Evolutionary conservation across 1,284 basidiomycete genomes (phyloP).

Genomic region (Microbotryum intermedium): DNA sequence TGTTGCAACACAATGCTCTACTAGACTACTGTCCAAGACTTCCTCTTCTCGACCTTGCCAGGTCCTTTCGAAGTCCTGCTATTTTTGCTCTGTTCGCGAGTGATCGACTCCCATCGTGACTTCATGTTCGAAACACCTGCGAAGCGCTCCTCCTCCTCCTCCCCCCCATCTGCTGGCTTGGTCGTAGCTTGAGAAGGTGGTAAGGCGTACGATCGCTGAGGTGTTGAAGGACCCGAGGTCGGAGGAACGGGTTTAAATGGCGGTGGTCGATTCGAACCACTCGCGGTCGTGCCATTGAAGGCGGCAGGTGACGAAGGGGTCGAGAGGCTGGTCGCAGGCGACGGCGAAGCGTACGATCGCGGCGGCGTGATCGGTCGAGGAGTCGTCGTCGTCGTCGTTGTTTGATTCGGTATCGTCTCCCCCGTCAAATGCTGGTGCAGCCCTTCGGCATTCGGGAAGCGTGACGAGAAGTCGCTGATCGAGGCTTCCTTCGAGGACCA

Average conservation of each 20-base stretch:
- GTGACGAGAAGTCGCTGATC: neutral
- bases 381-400: neutral
- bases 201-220: neutral
- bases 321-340: neutral
- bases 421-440: neutral
- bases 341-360: neutral
- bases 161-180: neutral
- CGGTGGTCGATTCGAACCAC: neutral
- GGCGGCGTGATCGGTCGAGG: neutral
- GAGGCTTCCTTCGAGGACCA: neutral
- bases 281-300: neutral
- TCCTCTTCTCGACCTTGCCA: neutral
- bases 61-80: neutral
- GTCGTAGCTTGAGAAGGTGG: neutral
- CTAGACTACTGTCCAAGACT: conserved; percentile 15
- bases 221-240: neutral
- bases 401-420: neutral
- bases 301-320: neutral
- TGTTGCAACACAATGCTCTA: neutral
- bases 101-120: conserved; percentile 24
- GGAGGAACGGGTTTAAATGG: conserved; percentile 26
- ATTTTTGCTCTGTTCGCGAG: neutral
- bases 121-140: conserved; percentile 27
- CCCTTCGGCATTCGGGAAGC: conserved; percentile 1
- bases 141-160: conserved; percentile 25